Evolutionary conservation across 805 yeast species (phyloP), one percentile per base, ranked within the genome.

Genomic region (Blastobotrys attinorum): DNA sequence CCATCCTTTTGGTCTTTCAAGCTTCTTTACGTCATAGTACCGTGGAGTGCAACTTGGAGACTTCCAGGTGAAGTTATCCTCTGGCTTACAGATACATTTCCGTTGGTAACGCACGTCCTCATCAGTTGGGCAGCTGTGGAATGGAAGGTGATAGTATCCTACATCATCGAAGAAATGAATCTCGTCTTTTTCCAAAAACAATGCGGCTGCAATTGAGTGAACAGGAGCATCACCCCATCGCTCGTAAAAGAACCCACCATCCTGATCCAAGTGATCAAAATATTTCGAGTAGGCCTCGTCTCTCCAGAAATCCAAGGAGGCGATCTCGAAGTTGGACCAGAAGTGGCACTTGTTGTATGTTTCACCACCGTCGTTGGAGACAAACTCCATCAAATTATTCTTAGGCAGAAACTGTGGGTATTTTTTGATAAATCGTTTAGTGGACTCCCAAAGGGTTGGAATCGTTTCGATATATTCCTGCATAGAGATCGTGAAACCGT

Each of bases 291-390:
- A 81, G 17, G 73, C 75, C 39, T 72, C 67, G 15, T 69, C 51
- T 51, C 82, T 60, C 73, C 76, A 80, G 53, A 81, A 73, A 41
- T 72, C 70, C 53, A 81, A 62, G 47, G 69, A 66, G 20, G 77
- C 86, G 39, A 81, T 70, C 58, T 81, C 87, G 55, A 80, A 81
- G 65, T 80, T 81, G 35, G 89, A 76, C 89, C 94, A 84, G 71
- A 84, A 83, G 63, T 86, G 95, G 60, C 96, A 87, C 46, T 80
- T 73, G 59, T 88, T 87, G 66, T 83, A 87, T 13, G 77, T 67
- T 47, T 73, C 72, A 47, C 90, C 86, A 37, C 66, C 63, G 63
- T 83, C 85, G 55, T 79, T 78, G 20, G 87, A 78, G 35, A 88
- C 65, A 69, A 83, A 87, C 39, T 76, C 76, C 67, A 84, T 63